phyloP scores from a whole-genome alignment of 495 filamentous ascomycete genomes.

The Trypethelium eluteriae region DNA sequence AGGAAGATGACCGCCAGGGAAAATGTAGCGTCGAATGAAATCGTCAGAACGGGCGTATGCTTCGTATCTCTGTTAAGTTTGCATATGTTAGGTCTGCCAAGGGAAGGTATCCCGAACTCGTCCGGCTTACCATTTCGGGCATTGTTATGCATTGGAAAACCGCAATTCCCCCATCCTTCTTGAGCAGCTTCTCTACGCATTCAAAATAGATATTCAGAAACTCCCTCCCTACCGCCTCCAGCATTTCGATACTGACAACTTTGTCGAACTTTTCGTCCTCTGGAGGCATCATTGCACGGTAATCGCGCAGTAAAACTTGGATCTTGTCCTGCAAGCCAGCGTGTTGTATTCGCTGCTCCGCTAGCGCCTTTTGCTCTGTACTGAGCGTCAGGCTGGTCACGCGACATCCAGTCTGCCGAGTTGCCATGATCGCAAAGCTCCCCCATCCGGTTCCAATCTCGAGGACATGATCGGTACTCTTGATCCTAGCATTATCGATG shows the following conservation, averaged over 20 bases:
- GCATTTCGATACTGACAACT: conserved; percentile 65
- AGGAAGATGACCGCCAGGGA: conserved; percentile 65
- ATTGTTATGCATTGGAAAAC: conserved; percentile 72
- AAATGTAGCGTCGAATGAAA: conserved; percentile 69
- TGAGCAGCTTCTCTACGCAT: conserved; percentile 50
- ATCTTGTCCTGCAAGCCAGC: conserved; percentile 27
- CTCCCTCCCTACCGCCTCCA: conserved; percentile 62
- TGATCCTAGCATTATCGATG: conserved; percentile 52
- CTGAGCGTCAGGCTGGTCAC: conserved; percentile 28
- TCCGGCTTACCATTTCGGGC: conserved; percentile 47
- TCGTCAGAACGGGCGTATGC: conserved; percentile 41
- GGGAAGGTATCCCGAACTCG: not conserved
- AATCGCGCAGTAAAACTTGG: conserved; percentile 30
- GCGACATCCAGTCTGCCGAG: conserved; percentile 26
- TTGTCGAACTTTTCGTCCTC: conserved; percentile 49
- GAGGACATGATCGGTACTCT: conserved; percentile 43
- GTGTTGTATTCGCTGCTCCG: conserved; percentile 24
- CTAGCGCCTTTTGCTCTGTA: conserved; percentile 28
- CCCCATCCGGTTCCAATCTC: conserved; percentile 32
- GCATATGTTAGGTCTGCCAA: not conserved
- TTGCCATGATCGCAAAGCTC: conserved; percentile 29
- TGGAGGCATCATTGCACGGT: conserved; percentile 23
- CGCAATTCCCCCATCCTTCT: conserved; percentile 55
- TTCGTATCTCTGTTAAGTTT: conserved; percentile 27
- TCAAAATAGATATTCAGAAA: conserved; percentile 50